These are phyloP conservation scores for Austropuccinia psidii DNA, from an alignment of 1,284 basidiomycete species.

Conservation along the genomic window DNA sequence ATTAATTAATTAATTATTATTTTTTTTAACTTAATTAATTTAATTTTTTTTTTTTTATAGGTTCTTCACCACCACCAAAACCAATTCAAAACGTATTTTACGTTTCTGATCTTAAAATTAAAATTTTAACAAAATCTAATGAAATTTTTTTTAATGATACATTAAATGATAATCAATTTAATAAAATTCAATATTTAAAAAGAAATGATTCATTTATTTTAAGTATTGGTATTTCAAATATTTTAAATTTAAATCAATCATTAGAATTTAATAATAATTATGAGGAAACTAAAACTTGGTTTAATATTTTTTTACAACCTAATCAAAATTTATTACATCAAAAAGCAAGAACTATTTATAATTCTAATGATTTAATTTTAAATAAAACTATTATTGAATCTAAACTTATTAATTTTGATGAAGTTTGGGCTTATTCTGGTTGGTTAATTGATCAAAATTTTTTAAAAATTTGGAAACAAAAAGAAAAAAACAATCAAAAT, in stretches of 20 bases:
- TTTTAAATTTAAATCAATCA: not conserved
- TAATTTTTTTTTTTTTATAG: not conserved
- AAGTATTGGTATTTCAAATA: not conserved
- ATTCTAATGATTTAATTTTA: conserved; percentile 23
- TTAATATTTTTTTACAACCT: conserved; percentile 41
- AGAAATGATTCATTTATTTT: not conserved
- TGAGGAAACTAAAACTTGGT: not conserved
- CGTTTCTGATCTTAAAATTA: not conserved
- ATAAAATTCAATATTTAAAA: not conserved
- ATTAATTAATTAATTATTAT: not conserved
- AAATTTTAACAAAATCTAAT: not conserved
- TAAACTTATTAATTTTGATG: conserved; percentile 35
- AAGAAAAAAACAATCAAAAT: conserved; percentile 38
- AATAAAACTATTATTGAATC: conserved; percentile 21
- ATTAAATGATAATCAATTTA: not conserved
- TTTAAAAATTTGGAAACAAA: conserved; percentile 35
- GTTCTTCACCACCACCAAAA: not conserved
- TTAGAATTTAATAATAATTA: not conserved
- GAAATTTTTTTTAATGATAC: not conserved
- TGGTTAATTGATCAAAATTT: conserved; percentile 39
- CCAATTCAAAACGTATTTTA: not conserved
- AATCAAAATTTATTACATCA: conserved; percentile 40
- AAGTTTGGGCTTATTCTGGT: conserved; percentile 42
- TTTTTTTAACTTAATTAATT: not conserved
- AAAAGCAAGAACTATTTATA: conserved; percentile 39